Base-by-base conservation (phyloP, 805 yeast genomes). In the Wickerhamomyces kurtzmanii region DNA sequence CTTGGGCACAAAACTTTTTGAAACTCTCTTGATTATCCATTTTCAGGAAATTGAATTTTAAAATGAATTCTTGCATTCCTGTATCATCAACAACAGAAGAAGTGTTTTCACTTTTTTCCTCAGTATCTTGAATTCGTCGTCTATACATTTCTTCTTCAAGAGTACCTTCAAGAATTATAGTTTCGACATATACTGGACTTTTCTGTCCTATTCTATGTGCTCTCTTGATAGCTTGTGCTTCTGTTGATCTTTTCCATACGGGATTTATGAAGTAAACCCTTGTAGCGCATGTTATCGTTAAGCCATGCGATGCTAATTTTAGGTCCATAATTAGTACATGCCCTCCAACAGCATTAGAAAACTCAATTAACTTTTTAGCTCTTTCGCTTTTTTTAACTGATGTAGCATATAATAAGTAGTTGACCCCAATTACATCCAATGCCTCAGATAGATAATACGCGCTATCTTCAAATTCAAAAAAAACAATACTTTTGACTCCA, bases 151-250 rank as follows among this genome's bases (percentile, higher is more conserved):
- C 79, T 46, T 77, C 80, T 38, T 78, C 86, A 26, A 78, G 56
- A 0, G 85, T 78, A 5, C 68, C 75, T 28, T 63, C 55, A 39
- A 78, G 45, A 3, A 78, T 68, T 31, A 78, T 50, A 0, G 85
- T 78, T 42, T 78, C 85, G n/a, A 78, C 86, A 44, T 49, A 53
- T 0, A 78, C 85, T 13, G 70, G 71, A n/a, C 60, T 53, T 0
- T 59, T 55, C 38, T 78, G 86, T 0, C 87, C 86, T 45, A 78
- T 78, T 49, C 86, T 64, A 50, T 78, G 87, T 1, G 85, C 79
- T 55, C 87, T 66, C 38, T 79, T 76, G 26, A 78, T 75, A 1
- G 85, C 85, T 41, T 78, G 86, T 1, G 85, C 85, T 44, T 78
- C 86, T 12, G 71, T 57, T 0, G 80, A 65, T 31, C 72, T 60